A percentile compares a stretch with the other conserved stretches of the same genome.
These are phyloP conservation scores for Solanum hybrid DNA, from an alignment of 305 asterid genomes.

Conservation along the genomic window DNA sequence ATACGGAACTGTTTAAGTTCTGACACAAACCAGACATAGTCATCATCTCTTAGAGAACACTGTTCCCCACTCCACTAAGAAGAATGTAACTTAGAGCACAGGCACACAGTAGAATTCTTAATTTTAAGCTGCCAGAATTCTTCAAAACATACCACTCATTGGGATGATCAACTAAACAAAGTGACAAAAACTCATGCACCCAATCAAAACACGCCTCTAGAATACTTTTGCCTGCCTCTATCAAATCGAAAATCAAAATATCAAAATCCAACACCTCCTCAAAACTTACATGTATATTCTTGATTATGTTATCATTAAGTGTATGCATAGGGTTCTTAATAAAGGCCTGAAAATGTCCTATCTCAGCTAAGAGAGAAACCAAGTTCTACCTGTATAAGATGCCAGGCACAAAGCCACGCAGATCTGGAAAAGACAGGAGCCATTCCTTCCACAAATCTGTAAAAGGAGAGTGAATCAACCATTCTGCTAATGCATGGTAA, in stretches of 20 bases:
- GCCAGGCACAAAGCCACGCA: slow-evolving; percentile 99
- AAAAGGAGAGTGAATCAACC: slow-evolving; percentile 8
- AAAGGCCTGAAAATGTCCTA: not conserved
- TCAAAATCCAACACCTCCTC: not conserved
- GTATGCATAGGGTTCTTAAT: not conserved
- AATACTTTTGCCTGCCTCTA: not conserved
- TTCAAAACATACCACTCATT: not conserved
- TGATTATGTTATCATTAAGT: not conserved
- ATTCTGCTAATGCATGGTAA: not conserved
- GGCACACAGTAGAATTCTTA: not conserved
- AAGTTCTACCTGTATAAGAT: slow-evolving; percentile 74
- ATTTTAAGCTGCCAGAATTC: not conserved
- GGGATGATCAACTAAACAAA: not conserved
- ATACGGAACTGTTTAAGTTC: not conserved
- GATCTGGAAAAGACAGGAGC: slow-evolving; percentile 97
- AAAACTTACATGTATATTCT: not conserved
- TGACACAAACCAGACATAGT: not conserved
- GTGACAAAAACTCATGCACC: not conserved
- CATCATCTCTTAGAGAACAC: not conserved
- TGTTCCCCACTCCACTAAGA: not conserved
- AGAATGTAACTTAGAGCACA: not conserved
- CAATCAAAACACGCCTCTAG: not conserved
- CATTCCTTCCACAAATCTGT: slow-evolving; percentile 99
- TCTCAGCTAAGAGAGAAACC: not conserved
- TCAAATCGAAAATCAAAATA: not conserved